These are phyloP conservation scores for Xanthoceras sorbifolium DNA, from an alignment of 345 rosid species.

Conservation along the genomic window DNA sequence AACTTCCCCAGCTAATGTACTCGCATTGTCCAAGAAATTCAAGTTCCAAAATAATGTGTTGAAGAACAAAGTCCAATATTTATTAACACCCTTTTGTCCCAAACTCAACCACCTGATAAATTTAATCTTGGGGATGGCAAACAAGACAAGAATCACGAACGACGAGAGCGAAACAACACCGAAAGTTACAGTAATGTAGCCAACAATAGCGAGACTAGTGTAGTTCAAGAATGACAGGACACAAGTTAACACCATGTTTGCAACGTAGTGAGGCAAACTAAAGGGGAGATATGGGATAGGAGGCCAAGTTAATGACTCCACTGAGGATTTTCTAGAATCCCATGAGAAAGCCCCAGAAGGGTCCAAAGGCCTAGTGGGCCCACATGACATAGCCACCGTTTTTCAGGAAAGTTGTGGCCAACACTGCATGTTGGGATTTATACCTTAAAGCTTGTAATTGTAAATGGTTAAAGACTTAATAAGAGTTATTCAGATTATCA, in stretches of 20 bases:
- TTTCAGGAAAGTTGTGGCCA: slow-evolving; percentile 82
- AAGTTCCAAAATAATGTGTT: slow-evolving; percentile 94
- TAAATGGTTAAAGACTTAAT: too few species aligned
- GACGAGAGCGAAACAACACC: slow-evolving; percentile 76
- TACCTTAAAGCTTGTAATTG: too few species aligned
- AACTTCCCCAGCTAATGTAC: slow-evolving; percentile 88
- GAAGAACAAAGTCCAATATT: slow-evolving; percentile 77
- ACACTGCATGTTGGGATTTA: too few species aligned
- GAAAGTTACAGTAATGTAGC: slow-evolving; percentile 66
- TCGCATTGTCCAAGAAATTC: slow-evolving; percentile 90
- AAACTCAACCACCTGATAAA: slow-evolving; percentile 73
- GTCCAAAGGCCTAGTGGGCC: slow-evolving; percentile 80
- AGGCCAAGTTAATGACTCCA: slow-evolving; percentile 81
- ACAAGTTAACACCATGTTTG: slow-evolving; percentile 42
- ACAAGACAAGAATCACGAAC: slow-evolving; percentile 61
- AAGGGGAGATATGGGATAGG: slow-evolving; percentile 60
- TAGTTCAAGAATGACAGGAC: slow-evolving; percentile 64
- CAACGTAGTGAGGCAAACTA: slow-evolving; percentile 58
- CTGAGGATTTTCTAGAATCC: slow-evolving; percentile 79
- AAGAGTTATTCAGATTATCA: too few species aligned
- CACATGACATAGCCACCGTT: slow-evolving; percentile 86
- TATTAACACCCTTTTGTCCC: slow-evolving; percentile 57
- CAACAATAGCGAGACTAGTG: slow-evolving; percentile 70
- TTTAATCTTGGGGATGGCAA: slow-evolving; percentile 69
- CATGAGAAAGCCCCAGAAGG: slow-evolving; percentile 73